A percentile compares a stretch with the other conserved stretches of the same genome.
Conservation (phyloP, 805 yeast genomes). For the Suhomyces emberorum region DNA sequence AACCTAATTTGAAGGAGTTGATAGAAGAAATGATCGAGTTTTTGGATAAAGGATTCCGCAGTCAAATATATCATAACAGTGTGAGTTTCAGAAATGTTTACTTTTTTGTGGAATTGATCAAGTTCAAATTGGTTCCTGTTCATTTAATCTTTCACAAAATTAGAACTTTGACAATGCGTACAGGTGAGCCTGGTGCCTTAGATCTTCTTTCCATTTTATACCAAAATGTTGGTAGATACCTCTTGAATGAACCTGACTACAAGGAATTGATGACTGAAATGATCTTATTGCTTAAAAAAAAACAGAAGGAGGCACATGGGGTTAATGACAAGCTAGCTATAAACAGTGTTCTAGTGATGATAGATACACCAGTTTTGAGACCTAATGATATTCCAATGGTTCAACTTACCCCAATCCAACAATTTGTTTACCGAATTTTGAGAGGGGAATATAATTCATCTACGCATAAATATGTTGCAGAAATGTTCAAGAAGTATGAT, state of each 20-base stretch:
- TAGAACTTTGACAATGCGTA: conserved; percentile 51
- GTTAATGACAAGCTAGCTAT: conserved; percentile 58
- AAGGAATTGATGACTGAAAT: conserved; percentile 58
- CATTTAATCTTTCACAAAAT: conserved; percentile 72
- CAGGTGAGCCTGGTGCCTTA: conserved; percentile 54
- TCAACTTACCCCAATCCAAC: conserved; percentile 4
- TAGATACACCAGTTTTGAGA: conserved; percentile 54
- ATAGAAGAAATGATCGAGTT: conserved; percentile 50
- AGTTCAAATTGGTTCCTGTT: conserved; percentile 70
- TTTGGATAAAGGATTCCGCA: conserved; percentile 59
- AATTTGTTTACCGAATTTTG: conserved; percentile 45
- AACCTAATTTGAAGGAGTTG: conserved; percentile 46
- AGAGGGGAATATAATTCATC: conserved; percentile 46
- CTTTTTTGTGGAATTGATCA: conserved; percentile 71
- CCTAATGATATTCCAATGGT: conserved; percentile 28
- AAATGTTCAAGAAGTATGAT: conserved; percentile 41
- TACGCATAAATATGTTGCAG: conserved; percentile 21
- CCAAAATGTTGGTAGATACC: conserved; percentile 68
- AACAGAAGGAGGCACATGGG: conserved; percentile 45
- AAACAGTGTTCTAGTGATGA: conserved; percentile 49
- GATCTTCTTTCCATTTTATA: conserved; percentile 69
- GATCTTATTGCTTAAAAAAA: conserved; percentile 52
- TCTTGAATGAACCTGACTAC: conserved; percentile 57
- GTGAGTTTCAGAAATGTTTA: conserved; percentile 55
- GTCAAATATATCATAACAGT: conserved; percentile 51